A percentile compares a stretch with the other conserved stretches of the same genome.
phyloP scores from a whole-genome alignment of 169 alveolate genomes.

The Plasmodium gallinaceum region DNA sequence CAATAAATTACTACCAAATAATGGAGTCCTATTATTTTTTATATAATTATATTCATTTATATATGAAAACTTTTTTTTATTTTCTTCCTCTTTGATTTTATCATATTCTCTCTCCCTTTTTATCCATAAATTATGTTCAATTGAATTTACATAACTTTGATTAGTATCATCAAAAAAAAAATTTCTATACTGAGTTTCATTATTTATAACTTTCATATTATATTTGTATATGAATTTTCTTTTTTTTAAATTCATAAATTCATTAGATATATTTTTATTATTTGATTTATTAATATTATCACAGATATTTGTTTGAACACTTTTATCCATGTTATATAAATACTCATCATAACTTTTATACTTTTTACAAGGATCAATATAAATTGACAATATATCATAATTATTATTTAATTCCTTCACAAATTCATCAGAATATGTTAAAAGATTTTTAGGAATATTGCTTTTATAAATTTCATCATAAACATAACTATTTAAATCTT shows the following conservation, averaged over 20 bases:
- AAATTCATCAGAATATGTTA: conserved; percentile 49
- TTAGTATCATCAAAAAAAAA: conserved; percentile 21
- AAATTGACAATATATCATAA: conserved; percentile 31
- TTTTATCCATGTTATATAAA: conserved; percentile 13
- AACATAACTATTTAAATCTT: conserved; percentile 35
- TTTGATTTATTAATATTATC: neutral
- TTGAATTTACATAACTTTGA: conserved; percentile 30
- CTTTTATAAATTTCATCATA: conserved; percentile 5
- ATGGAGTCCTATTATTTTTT: conserved; percentile 17
- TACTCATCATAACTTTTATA: conserved; percentile 36
- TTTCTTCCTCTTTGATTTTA: neutral
- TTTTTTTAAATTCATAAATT: neutral
- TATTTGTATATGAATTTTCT: conserved; percentile 23
- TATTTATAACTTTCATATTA: conserved; percentile 33
- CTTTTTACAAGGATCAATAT: conserved; percentile 26
- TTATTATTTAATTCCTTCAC: conserved; percentile 30
- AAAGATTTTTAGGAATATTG: conserved; percentile 7
- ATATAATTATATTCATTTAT: neutral
- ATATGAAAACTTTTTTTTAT: neutral
- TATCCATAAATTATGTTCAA: conserved; percentile 60
- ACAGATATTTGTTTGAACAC: neutral
- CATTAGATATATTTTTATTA: neutral
- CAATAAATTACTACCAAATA: conserved; percentile 38
- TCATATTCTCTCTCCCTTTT: conserved; percentile 18
- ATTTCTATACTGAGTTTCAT: conserved; percentile 43